Evolutionary conservation across 2,329 filamentous ascomycete genomes (phyloP), one percentile per base, ranked within the genome.

Genomic region (Ophiosphaerella herpotricha): DNA sequence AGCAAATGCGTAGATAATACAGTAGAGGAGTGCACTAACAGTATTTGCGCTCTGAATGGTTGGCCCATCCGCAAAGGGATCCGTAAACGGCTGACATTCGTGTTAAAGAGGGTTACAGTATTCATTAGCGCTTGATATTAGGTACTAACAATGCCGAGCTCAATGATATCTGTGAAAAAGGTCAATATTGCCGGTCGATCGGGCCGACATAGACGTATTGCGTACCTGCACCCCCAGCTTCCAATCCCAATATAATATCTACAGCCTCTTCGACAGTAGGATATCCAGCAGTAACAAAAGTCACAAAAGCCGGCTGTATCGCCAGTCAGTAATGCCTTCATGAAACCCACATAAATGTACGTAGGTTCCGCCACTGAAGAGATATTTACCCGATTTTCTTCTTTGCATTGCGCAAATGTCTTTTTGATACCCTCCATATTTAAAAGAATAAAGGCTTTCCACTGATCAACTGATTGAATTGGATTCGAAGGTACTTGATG

Each of bases 31-130:
- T 64, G 57, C 63, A 70, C 75, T 66, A 78, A 86, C 85, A 35
- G 91, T 97, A 77, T 99, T 99, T 58, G 94, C 85, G 57, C 86
- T 94, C 78, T 99, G 94, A 61, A 99, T 97, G 4, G 92, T 97
- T 32, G 94, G 94, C 23, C 94, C 94, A 75, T 99, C 94, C 62
- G 93, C 94, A 75, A 97, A 97, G 50, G 94, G 94, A 74, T 99
- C 94, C 67, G 93, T 97, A 78, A 99, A 99, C 44, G 94, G 94
- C 48, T 29, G 26, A 29, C 11, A 7, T 7, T 29, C 7, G 9
- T 29, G 26, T 29, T 29, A 29, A 5, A 7, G 9, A 11, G 6
- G 4, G 4, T 21, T 21, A 4, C 18, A 21, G 18, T 21, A 21
- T 11, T 29, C 11, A 11, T 29, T 8, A 29, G 26, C 7, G 6